Evolutionary conservation across 2,329 filamentous ascomycete species (phyloP).

Genomic region (Botrytis paeoniae): DNA sequence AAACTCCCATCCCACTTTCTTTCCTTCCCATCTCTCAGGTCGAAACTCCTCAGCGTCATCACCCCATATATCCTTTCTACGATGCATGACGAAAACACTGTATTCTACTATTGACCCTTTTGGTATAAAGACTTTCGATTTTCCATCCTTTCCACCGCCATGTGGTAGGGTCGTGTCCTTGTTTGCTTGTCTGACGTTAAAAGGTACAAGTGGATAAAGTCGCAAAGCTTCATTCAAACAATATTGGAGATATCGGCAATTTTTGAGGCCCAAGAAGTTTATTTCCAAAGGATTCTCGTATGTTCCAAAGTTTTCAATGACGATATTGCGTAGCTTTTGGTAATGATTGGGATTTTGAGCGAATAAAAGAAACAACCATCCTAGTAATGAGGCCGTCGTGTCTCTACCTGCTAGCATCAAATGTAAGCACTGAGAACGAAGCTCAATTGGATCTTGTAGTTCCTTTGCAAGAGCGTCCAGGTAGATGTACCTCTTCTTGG

Average conservation of each 20-base stretch:
- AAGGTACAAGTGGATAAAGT: conserved; percentile 40
- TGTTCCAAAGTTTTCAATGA: conserved; percentile 29
- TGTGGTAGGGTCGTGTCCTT: conserved; percentile 31
- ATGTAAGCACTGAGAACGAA: conserved; percentile 44
- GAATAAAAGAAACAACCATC: conserved; percentile 35
- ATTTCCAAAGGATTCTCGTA: conserved; percentile 45
- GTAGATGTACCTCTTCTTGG: conserved; percentile 41
- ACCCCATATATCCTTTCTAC: conserved; percentile 41
- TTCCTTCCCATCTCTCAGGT: conserved; percentile 42
- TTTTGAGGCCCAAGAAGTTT: conserved; percentile 50
- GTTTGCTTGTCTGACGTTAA: conserved; percentile 28
- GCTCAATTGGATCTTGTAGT: conserved; percentile 44
- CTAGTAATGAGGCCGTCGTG: conserved; percentile 42
- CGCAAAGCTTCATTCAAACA: conserved; percentile 50
- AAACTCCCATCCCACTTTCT: conserved; percentile 44
- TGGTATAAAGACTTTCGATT: conserved; percentile 31
- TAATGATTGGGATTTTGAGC: conserved; percentile 33
- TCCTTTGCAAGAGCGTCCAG: conserved; percentile 47
- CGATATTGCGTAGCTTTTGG: conserved; percentile 30
- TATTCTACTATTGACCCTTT: conserved; percentile 27
- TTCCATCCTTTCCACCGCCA: conserved; percentile 35
- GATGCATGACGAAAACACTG: conserved; percentile 38
- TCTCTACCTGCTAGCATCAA: conserved; percentile 43
- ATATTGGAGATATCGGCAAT: conserved; percentile 51
- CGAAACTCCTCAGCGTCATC: conserved; percentile 40